Evolutionary conservation across 257 asterid species (phyloP), one percentile per base, ranked within the genome.

Genomic region (Solanum bulbocastanum): DNA sequence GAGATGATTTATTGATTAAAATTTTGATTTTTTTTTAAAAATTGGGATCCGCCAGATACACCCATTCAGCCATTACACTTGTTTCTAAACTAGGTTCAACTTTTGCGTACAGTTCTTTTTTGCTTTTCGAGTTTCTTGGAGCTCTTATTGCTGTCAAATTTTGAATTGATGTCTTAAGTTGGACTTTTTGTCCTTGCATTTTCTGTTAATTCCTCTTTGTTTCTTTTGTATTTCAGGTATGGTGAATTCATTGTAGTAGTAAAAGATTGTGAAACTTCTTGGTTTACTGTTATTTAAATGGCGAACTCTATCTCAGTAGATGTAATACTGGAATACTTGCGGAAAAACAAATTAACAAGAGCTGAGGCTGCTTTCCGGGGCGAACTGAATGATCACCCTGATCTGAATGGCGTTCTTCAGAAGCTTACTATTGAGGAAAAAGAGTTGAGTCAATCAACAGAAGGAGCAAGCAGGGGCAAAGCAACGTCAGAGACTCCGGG

Each of bases 311-410:
- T 91, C 91, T 91, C 93, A 14, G 95, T 97, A 79, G 98, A 97
- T 92, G 93, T 89, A 82, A 93, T 97, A 86, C 83, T 97, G 91
- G 99, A 96, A 46, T 95, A 91, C 89, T 86, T 97, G 89, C 92
- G 88, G 89, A 89, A 90, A 93, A 97, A 97, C 91, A 95, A 96
- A 25, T 96, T 94, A 88, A 90, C 93, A 32, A 93, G 93, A 91
- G 99, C 99, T 0, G 99, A 97, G 90, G 98, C 99, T 30, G 99
- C 99, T 42, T 90, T 97, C 87, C 92, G 94, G n/a, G 91, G 93
- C 83, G 99, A 97, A 91, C 90, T 97, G 91, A 92, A 91, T 88
- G 93, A 88, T 86, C 92, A 93, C 79, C 95, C 96, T 4, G 99
- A 94, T 84, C 87, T 96, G 86, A 93, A 90, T 88, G 95, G 89